Percentiles rank a stretch among this genome's conserved stretches.
Conservation (phyloP, 2,329 filamentous ascomycete species). For the Pleurostoma richardsiae region DNA sequence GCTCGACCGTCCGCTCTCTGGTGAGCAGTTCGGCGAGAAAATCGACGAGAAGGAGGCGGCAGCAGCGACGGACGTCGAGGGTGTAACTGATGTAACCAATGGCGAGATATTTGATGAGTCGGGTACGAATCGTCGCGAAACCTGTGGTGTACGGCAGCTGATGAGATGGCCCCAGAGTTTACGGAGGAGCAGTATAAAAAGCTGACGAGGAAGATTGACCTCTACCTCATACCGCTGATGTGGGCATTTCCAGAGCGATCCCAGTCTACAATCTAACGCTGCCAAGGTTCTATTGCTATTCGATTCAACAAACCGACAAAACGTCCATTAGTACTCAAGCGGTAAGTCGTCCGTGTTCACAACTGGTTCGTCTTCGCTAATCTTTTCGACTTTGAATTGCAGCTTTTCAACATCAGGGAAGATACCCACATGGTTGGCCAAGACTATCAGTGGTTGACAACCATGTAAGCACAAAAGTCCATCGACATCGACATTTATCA, state of each 20-base stretch:
- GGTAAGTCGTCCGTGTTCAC: not conserved
- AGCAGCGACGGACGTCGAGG: too few relatives aligned
- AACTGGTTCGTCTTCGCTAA: too few relatives aligned
- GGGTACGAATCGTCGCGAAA: too few relatives aligned
- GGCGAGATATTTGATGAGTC: too few relatives aligned
- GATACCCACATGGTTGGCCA: constrained; percentile 20
- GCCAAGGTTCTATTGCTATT: not conserved
- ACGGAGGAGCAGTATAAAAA: constrained; percentile 2
- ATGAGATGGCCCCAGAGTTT: not conserved
- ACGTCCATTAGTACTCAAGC: constrained; percentile 10
- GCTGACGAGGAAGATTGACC: constrained; percentile 4
- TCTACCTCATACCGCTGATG: constrained; percentile 5
- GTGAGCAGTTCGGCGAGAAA: too few relatives aligned
- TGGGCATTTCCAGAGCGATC: not conserved
- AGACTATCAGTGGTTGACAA: constrained; percentile 21
- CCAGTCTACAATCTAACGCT: too few relatives aligned
- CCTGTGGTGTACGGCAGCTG: too few relatives aligned
- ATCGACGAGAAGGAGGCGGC: too few relatives aligned
- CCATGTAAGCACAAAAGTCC: not conserved
- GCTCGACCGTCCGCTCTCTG: too few relatives aligned
- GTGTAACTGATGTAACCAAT: too few relatives aligned
- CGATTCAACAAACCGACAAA: constrained; percentile 10
- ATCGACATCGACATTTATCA: too few relatives aligned
- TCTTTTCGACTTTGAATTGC: too few relatives aligned
- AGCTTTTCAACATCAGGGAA: constrained; percentile 19